A percentile compares a stretch with the other conserved stretches of the same genome.
These are phyloP conservation scores for Vigna hirtella DNA, from an alignment of 306 rosid genomes.

Conservation along the genomic window DNA sequence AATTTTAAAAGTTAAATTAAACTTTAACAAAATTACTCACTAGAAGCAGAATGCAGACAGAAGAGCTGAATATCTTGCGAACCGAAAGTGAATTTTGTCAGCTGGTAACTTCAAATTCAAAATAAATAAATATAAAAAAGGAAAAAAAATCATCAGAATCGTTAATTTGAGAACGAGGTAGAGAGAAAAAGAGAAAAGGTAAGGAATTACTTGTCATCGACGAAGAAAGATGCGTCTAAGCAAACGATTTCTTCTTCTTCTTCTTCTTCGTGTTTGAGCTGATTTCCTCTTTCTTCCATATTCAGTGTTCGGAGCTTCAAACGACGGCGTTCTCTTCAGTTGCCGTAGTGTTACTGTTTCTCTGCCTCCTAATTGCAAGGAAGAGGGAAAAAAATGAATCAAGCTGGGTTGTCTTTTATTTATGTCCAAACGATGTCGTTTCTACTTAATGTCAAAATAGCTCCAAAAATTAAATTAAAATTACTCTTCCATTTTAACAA, in stretches of 20 bases:
- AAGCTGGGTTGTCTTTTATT: neutral
- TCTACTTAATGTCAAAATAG: too few species aligned
- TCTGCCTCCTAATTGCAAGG: neutral
- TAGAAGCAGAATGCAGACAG: conserved; percentile 89
- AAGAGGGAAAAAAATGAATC: neutral
- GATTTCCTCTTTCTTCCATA: conserved; percentile 43
- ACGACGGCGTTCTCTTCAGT: conserved; percentile 34
- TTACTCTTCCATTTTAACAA: too few species aligned
- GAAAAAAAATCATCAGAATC: neutral
- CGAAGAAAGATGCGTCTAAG: conserved; percentile 76
- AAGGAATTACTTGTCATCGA: conserved; percentile 69
- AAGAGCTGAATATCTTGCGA: conserved; percentile 74
- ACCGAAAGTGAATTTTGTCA: conserved; percentile 79
- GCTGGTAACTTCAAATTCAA: conserved; percentile 72
- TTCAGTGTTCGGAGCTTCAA: neutral
- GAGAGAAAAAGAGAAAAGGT: conserved; percentile 10
- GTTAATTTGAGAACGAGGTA: conserved; percentile 4
- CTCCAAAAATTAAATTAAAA: too few species aligned
- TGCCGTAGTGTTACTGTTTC: neutral
- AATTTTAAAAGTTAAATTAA: neutral
- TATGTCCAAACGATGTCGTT: neutral
- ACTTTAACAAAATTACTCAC: conserved; percentile 53
- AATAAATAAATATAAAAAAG: neutral
- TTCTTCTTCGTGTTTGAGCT: conserved; percentile 1
- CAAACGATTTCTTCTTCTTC: conserved; percentile 76